A percentile compares a stretch with the other conserved stretches of the same genome.
phyloP scores from a whole-genome alignment of 805 yeast genomes.

The Saturnispora hagleri region DNA sequence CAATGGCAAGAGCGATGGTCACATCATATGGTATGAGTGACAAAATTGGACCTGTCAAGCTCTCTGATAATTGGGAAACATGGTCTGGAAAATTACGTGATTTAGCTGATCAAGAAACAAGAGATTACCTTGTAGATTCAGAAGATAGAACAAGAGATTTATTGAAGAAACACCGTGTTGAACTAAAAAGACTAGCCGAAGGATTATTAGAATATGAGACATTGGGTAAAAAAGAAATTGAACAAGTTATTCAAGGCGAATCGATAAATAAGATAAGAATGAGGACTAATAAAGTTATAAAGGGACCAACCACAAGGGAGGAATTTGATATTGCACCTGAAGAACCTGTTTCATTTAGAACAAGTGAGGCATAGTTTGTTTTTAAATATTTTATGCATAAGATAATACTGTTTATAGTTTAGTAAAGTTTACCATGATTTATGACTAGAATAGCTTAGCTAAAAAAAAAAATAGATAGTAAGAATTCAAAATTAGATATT shows the following conservation, averaged over 20 bases:
- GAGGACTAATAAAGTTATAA: slow-evolving; percentile 67
- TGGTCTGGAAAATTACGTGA: slow-evolving; percentile 90
- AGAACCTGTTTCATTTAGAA: slow-evolving; percentile 13
- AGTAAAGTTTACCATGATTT: background rate
- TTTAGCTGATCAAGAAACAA: slow-evolving; percentile 87
- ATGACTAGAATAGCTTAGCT: background rate
- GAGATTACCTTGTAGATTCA: slow-evolving; percentile 61
- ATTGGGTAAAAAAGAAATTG: slow-evolving; percentile 83
- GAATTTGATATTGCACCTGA: slow-evolving; percentile 30
- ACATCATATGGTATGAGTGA: slow-evolving; percentile 95
- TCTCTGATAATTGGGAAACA: slow-evolving; percentile 85
- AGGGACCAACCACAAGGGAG: slow-evolving; percentile 27
- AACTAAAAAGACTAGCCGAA: slow-evolving; percentile 80
- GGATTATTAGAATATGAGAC: slow-evolving; percentile 95
- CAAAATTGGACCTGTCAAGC: slow-evolving; percentile 81
- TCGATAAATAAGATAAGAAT: slow-evolving; percentile 57
- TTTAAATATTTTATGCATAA: background rate
- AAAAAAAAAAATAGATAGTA: background rate
- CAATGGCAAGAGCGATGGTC: slow-evolving; percentile 93
- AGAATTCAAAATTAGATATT: background rate
- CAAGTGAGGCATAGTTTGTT: background rate
- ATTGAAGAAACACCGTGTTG: slow-evolving; percentile 51
- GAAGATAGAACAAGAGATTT: slow-evolving; percentile 72
- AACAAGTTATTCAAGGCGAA: slow-evolving; percentile 75
- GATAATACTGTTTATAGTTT: background rate